Base-by-base conservation (phyloP, 306 rosid genomes). In the Elaeagnus macrophylla region DNA sequence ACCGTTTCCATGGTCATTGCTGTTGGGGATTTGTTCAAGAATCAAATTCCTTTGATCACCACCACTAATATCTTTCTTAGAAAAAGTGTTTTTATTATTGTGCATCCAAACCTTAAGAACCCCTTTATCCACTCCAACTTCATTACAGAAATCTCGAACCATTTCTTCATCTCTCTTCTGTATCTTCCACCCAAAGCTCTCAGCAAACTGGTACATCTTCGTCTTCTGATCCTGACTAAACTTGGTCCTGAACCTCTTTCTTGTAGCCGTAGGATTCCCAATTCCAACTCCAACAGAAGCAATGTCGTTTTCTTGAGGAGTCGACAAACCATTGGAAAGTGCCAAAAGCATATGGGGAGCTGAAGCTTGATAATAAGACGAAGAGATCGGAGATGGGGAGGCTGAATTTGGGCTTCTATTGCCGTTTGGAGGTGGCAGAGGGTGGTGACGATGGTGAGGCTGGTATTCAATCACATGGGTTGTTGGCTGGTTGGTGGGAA, bases 91-190 rank as follows among this genome's bases (percentile, higher is more conserved):
- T 68, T 91, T 91, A 67, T 91, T 91, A 72, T 91, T 91, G 61
- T 91, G 99, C 99, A 91, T 91, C 99, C 96, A 91, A 8, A 91
- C 99, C 55, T 87, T 87, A 47, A 91, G 79, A 45, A 87, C 96
- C 2, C 89, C 73, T 57, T 80, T 71, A 6, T 87, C 89, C 0
- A 87, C 82, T 0, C 89, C 95, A 43, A 77, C 37, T 10, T 87
- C 89, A 45, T 59, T 69, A 74, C 95, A 87, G 37, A 91, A 84
- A 38, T 77, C 83, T 18, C 14, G 70, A 1, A 87, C 76, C 41
- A 77, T 35, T 7, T 82, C 85, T 3, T 91, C 95, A 15, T 91
- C 95, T n/a, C 81, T 53, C 59, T 84, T 91, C 83, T 87, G 99
- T 81, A 91, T 82, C 93, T 91, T 91, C 99, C 99, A 91, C 7